These are phyloP conservation scores for Aplosporella prunicola DNA, from an alignment of 2,329 filamentous ascomycete genomes.

Conservation along the genomic window DNA sequence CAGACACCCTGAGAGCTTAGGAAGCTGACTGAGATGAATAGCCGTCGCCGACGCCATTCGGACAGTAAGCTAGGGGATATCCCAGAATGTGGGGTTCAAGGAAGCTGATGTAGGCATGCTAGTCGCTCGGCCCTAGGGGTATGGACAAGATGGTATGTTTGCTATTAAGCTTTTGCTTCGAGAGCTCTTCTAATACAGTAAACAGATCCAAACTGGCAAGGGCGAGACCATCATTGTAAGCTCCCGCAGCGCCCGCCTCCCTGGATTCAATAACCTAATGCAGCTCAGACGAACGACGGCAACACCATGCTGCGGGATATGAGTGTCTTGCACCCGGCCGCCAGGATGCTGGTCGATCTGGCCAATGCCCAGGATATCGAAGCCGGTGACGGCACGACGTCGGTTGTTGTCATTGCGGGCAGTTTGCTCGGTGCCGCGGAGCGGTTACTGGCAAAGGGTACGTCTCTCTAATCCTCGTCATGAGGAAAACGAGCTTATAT, in stretches of 20 bases:
- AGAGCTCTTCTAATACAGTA: slow-evolving; percentile 19
- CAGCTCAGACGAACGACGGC: slow-evolving; percentile 75
- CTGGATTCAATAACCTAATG: slow-evolving; percentile 17
- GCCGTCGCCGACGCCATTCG: slow-evolving; percentile 96
- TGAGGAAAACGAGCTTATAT: neutral
- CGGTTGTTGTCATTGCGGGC: slow-evolving; percentile 94
- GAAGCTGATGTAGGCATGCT: slow-evolving; percentile 11
- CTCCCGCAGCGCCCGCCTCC: slow-evolving; percentile 9
- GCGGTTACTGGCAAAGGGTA: slow-evolving; percentile 74
- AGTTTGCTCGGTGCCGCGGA: slow-evolving; percentile 91
- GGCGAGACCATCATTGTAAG: slow-evolving; percentile 85
- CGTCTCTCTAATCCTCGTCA: neutral
- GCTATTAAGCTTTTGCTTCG: no score
- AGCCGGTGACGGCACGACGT: slow-evolving; percentile 95
- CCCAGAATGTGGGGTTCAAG: neutral
- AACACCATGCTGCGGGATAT: slow-evolving; percentile 99
- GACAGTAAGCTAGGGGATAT: slow-evolving; percentile 47
- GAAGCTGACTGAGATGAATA: slow-evolving; percentile 31
- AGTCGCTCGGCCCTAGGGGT: slow-evolving; percentile 85
- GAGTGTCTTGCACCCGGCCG: slow-evolving; percentile 98
- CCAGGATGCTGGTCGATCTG: slow-evolving; percentile 97
- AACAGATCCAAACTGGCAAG: slow-evolving; percentile 81
- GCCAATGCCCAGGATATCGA: slow-evolving; percentile 97
- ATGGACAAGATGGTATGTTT: slow-evolving; percentile 85
- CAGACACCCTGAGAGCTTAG: slow-evolving; percentile 9